Evolutionary conservation across 164 flowering plant species (phyloP), one percentile per base, ranked within the genome.

Genomic region (Tetrastigma voinierianum): DNA sequence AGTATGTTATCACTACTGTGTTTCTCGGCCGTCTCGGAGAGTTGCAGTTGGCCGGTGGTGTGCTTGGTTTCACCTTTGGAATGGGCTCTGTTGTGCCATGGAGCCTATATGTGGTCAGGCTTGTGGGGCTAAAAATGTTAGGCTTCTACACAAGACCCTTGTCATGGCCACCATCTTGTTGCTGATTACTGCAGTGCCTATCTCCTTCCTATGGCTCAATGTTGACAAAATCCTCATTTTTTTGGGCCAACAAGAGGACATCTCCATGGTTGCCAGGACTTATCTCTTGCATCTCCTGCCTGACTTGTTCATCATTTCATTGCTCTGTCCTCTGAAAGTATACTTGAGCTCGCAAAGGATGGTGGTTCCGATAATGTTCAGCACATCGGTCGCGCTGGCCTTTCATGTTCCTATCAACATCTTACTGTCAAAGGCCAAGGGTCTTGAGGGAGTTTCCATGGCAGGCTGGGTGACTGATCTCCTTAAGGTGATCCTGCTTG

Each of bases 61-160:
- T 87, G 0, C 88, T 96, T 0, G 98, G 91, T 3, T 84, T 89
- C 81, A 89, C 97, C 56, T 92, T 95, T 46, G 96, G 72, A 82
- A 72, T 46, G 99, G 99, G 9, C 84, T 95, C 14, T 86, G 84
- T 66, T 83, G 79, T n/a, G 97, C 97, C 61, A 95, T 92, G 97
- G 99, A 95, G 57, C 97, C 97, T 8, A 84, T 90, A 1, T 92
- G 97, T 47, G 97, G 97, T 45, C 97, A 95, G 59, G 97, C 98
- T 53, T 81, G 67, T 64, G 98, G 97, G 0, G 98, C 97, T 16
- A 82, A 78, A 40, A 95, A 95, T 62, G 77, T 72, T 24, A 84
- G 73, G 71, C 94, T 95, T 59, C 93, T 95, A 17, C 96, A 84
- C 76, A 89, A 83, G 77, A 89, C 97, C 20, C 89, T 95, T 59